Evolutionary conservation across 2,329 filamentous ascomycete species (phyloP), one percentile per base, ranked within the genome.

Genomic region (Aspergillus alliaceus): DNA sequence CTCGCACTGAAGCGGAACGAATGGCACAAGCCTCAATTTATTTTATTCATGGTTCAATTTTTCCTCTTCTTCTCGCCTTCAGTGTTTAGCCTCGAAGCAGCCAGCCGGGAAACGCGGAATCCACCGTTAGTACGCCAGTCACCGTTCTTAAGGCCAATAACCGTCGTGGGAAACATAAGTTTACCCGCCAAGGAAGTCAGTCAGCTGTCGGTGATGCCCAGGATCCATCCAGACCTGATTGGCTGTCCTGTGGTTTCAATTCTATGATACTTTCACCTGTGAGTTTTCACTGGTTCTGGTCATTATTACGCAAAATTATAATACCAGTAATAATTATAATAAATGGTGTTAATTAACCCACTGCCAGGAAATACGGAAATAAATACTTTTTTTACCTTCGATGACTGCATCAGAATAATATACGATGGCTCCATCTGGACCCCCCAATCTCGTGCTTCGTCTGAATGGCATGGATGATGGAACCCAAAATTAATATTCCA

Each of bases 151-250:
- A 51, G 29, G 27, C 53, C 59, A 53, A 59, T 56, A 44, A 52
- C 40, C 48, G 39, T 44, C 25, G 29, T 22, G 39, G 31, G 27
- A 24, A 53, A 39, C 40, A 25, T 55, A 47, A 50, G 40, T 54
- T 54, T 53, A 27, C 24, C 40, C 40, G 54, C 39, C 51, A 48
- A 57, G 54, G 32, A 27, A 53, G 18, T 37, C 24, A 24, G 42
- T 31, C 32, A 50, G 24, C 40, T 35, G 55, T 55, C 59, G 52
- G 57, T 59, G 59, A 61, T 61, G 57, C 59, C 54, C 57, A 58
- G 57, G 47, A 47, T 40, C 42, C 39, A 52, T 49, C 9, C 29
- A 37, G 31, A 42, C 35, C 32, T 37, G 35, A 49, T 27, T 24
- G 37, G 54, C 42, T 55, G 50, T 47, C 49, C 47, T 57, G 58